Evolutionary conservation across 176 grass and related monocot genomes (phyloP).

Genomic region (Lolium perenne): DNA sequence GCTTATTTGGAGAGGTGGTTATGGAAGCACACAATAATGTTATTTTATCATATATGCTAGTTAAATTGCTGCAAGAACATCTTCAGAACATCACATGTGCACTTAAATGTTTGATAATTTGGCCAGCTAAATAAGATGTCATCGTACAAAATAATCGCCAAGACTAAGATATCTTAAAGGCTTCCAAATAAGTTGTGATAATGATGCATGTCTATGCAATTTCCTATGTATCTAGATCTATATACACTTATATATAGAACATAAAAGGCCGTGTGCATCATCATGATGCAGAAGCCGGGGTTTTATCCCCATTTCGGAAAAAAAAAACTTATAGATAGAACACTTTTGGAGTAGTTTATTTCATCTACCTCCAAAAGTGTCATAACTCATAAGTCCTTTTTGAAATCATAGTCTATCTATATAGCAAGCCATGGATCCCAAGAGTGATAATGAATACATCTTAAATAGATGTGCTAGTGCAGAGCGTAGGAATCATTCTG

Average conservation of each 20-base stretch:
- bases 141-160: not conserved
- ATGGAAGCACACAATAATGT: not conserved
- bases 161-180: not conserved
- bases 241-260: not conserved
- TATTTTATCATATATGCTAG: not conserved
- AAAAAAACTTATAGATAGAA: too few relatives aligned
- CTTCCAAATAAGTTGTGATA: too few relatives aligned
- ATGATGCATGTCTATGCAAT: not conserved
- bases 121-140: too few relatives aligned
- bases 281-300: too few relatives aligned
- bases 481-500: not conserved
- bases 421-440: not conserved
- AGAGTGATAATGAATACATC: not conserved
- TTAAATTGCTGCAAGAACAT: not conserved
- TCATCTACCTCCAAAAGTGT: not conserved
- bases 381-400: not conserved
- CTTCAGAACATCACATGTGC: too few relatives aligned
- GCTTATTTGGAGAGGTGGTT: conserved; percentile 69
- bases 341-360: not conserved
- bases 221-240: not conserved
- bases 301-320: too few relatives aligned
- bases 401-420: not conserved
- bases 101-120: too few relatives aligned
- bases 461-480: not conserved
- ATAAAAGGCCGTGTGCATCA: too few relatives aligned